Base-by-base conservation (phyloP, 306 rosid genomes). In the Ormosia semicastrata region DNA sequence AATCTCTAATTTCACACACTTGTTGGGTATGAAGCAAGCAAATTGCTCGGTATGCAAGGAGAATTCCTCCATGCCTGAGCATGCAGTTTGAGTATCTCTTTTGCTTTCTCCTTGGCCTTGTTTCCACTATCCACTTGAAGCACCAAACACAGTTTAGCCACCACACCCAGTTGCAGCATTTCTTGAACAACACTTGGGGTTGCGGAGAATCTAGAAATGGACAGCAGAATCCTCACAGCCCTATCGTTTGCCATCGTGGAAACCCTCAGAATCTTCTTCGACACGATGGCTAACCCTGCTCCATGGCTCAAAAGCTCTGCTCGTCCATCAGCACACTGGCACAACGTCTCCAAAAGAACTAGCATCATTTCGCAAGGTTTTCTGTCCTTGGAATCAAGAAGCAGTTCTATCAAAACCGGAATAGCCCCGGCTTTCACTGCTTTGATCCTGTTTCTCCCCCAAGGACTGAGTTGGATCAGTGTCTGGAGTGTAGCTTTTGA, bases 281-380 rank as follows among this genome's bases (percentile, higher is more conserved):
- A 85, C 17, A 95, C 93, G 5, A 91, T 74, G 0, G 95, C 95
- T 4, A 95, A 3, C 7, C 98, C 98, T 0, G 95, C 97, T 0
- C 86, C 93, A 18, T 95, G 98, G 2, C 50, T 54, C 67, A 95
- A 12, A 15, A 95, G 53, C 72, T 89, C 92, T 4, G 92, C 97
- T 0, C 98, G 81, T 2, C 98, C 98, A 32, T 95, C 97, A 0
- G 98, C 97, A 13, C 92, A 79, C 34, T 91, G 90, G 37, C 98
- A 91, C 0, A 88, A 34, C 29, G 73, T 77, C 75, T 95, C 98
- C 82, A 91, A 56, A 5, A 78, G 59, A 53, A 85, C 79, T 6
- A 95, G 52, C 54, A 85, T 53, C 98, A 95, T 90, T 64, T 95
- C 99, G 7, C 84, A 81, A 0, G 60, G 68, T 39, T 93, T 89